Evolutionary conservation across 2,329 filamentous ascomycete species (phyloP).

Genomic region (Nothophaeocryptopus gaeumannii): DNA sequence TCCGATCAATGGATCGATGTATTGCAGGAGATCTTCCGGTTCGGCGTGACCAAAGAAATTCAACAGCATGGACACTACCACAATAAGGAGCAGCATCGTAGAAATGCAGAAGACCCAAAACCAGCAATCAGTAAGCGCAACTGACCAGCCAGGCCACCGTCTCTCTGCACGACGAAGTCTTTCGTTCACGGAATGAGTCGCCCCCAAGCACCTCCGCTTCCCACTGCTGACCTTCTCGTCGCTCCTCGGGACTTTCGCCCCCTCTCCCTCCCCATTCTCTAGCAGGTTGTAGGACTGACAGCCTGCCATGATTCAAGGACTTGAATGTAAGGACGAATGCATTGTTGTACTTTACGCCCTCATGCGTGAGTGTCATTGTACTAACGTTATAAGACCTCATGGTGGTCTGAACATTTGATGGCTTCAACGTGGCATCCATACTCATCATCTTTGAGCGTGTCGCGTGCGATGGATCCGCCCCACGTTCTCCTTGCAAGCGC

Average conservation of each 20-base stretch:
- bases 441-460: too few relatives aligned
- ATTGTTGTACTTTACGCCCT: too few relatives aligned
- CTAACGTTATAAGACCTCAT: too few relatives aligned
- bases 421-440: too few relatives aligned
- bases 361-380: too few relatives aligned
- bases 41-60: conserved; percentile 24
- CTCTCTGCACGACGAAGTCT: conserved; percentile 7
- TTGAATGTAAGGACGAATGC: too few relatives aligned
- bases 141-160: conserved; percentile 4
- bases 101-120: conserved; percentile 13
- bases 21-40: conserved; percentile 27
- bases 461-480: too few relatives aligned
- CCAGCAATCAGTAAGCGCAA: conserved; percentile 13
- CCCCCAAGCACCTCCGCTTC: conserved; percentile 9
- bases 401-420: too few relatives aligned
- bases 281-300: conserved; percentile 21
- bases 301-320: conserved; percentile 14
- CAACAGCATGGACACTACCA: conserved; percentile 10
- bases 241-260: neutral
- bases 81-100: conserved; percentile 9
- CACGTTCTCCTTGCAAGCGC: too few relatives aligned
- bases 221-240: conserved; percentile 5
- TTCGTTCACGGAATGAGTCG: conserved; percentile 10
- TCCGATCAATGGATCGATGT: conserved; percentile 24
- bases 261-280: conserved; percentile 17